These are phyloP conservation scores for Ganoderma resinaceum DNA, from an alignment of 1,284 basidiomycete species.

Conservation along the genomic window DNA sequence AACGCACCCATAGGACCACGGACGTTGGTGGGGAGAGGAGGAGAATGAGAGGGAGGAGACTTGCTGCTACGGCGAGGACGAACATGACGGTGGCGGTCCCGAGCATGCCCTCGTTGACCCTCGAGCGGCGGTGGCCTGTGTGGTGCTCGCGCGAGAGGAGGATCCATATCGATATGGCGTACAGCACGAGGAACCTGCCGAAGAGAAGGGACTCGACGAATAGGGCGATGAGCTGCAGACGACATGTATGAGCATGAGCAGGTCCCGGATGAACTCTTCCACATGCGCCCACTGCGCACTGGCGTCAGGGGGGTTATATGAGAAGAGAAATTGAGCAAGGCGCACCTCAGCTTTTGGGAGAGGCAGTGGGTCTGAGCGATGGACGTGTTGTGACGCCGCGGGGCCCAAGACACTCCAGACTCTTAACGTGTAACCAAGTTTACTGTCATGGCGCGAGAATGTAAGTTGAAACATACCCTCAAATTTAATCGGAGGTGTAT, in stretches of 20 bases:
- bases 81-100: conserved; percentile 21
- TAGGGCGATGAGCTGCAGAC: conserved; percentile 14
- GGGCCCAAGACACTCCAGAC: neutral
- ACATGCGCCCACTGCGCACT: no score
- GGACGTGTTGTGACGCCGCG: neutral
- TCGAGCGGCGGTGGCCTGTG: neutral
- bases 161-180: conserved; percentile 28
- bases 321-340: neutral
- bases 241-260: neutral
- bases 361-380: conserved; percentile 5
- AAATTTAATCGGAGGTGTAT: no score
- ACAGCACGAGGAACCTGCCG: conserved; percentile 22
- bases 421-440: no score
- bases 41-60: neutral
- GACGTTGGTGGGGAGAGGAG: neutral
- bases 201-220: conserved; percentile 22
- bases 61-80: conserved; percentile 19
- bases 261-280: neutral
- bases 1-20: neutral
- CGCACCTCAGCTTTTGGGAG: conserved; percentile 1
- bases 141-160: conserved; percentile 12
- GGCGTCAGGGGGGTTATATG: neutral
- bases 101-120: conserved; percentile 16
- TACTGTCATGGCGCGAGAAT: no score
- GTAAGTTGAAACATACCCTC: no score